These are phyloP conservation scores for Citrus trifoliata DNA, from an alignment of 345 rosid genomes.

Conservation along the genomic window DNA sequence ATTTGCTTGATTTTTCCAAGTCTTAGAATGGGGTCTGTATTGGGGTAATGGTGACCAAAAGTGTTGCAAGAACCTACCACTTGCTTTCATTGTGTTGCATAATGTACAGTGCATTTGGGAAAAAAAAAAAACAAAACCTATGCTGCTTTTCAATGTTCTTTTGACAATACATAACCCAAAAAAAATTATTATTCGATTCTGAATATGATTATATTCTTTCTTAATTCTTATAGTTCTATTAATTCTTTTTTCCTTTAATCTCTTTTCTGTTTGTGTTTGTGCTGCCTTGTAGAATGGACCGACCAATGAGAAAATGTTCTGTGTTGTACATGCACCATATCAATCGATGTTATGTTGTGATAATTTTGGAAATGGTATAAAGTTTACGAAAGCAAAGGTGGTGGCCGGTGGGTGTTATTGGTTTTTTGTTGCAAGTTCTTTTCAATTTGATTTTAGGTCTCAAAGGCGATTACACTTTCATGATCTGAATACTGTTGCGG, in stretches of 20 bases:
- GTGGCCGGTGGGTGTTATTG: not conserved
- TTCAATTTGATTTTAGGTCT: not conserved
- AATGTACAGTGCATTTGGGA: not conserved
- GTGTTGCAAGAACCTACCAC: not conserved
- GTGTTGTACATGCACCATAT: not conserved
- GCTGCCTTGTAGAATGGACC: not conserved
- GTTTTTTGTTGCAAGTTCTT: not conserved
- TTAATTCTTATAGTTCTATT: not conserved
- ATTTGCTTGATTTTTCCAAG: not conserved
- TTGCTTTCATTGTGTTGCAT: not conserved
- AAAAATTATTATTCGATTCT: not conserved
- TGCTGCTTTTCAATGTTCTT: not conserved
- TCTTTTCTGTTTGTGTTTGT: no score
- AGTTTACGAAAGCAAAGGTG: not conserved
- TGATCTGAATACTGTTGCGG: not conserved
- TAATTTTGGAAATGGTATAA: not conserved
- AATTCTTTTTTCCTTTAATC: no score
- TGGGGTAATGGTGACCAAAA: not conserved
- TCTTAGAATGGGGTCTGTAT: not conserved
- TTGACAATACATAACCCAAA: not conserved
- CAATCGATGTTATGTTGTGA: not conserved
- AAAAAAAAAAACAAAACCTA: not conserved
- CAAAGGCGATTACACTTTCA: not conserved
- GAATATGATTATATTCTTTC: not conserved
- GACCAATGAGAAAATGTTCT: not conserved